Conservation (phyloP, 768 basidiomycete species). For the Naganishia randhawae region DNA sequence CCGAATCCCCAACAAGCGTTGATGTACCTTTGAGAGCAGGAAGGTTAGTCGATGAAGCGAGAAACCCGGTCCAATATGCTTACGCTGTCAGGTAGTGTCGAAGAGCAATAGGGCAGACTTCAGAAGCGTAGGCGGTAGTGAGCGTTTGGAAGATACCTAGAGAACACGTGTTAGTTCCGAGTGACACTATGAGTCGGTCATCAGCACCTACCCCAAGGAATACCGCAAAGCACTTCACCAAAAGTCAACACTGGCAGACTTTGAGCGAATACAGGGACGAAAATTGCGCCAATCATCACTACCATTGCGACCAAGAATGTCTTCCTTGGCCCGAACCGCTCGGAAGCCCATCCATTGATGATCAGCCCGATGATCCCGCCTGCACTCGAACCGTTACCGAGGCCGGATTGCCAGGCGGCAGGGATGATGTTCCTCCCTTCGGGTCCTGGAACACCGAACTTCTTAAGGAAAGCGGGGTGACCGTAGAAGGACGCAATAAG, state of each 20-base stretch:
- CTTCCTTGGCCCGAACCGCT: slow-evolving; percentile 26
- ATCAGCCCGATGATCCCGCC: slow-evolving; percentile 34
- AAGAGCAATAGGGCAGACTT: slow-evolving; percentile 45
- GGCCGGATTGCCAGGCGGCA: slow-evolving; percentile 31
- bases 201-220: slow-evolving; percentile 45
- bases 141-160: slow-evolving; percentile 34
- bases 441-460: slow-evolving; percentile 32
- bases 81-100: slow-evolving; percentile 44
- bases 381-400: slow-evolving; percentile 29
- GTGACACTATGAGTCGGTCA: not conserved
- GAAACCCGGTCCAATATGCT: not conserved
- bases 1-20: slow-evolving; percentile 29
- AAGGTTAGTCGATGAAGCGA: not conserved
- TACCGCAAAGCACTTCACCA: slow-evolving; percentile 41
- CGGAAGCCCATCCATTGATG: slow-evolving; percentile 30
- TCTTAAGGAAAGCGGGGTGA: slow-evolving; percentile 33
- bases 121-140: slow-evolving; percentile 39
- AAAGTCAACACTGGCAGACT: slow-evolving; percentile 32
- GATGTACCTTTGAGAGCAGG: slow-evolving; percentile 5
- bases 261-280: slow-evolving; percentile 36
- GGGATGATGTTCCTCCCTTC: slow-evolving; percentile 31
- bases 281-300: slow-evolving; percentile 35
- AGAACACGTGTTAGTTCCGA: not conserved
- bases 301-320: slow-evolving; percentile 29
- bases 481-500: slow-evolving; percentile 32